A percentile compares a stretch with the other conserved stretches of the same genome.
These are phyloP conservation scores for Tetradesmus obliquus DNA, from an alignment of 139 green algal species.

Conservation along the genomic window DNA sequence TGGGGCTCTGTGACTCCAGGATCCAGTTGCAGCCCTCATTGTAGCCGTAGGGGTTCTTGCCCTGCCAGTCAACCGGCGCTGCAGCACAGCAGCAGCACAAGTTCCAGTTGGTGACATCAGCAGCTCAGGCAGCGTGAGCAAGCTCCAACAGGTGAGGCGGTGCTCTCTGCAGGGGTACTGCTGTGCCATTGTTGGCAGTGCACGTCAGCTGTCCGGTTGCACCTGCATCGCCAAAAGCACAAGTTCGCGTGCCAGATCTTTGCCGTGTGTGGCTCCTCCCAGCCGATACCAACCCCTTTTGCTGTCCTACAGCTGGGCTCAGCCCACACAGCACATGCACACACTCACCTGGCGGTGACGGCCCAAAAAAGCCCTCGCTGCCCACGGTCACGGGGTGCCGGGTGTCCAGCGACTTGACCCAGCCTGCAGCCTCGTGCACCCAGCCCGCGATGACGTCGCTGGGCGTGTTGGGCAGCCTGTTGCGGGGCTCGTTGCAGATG, in stretches of 20 bases:
- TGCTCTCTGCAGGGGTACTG: background rate
- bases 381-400: constrained; percentile 12
- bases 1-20: background rate
- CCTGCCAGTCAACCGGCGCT: background rate
- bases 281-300: no score
- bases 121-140: background rate
- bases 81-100: background rate
- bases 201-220: no score
- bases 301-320: no score
- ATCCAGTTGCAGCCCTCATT: constrained; percentile 5
- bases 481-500: constrained; percentile 29
- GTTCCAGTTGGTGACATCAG: no score
- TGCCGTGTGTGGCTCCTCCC: no score
- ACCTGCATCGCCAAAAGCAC: no score
- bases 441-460: background rate
- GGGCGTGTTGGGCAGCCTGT: background rate
- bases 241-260: no score
- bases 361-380: constrained; percentile 8
- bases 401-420: background rate
- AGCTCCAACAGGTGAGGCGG: background rate
- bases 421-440: background rate
- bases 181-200: no score
- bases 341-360: background rate
- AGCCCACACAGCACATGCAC: background rate
- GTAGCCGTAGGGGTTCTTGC: background rate